phyloP scores from a whole-genome alignment of 768 basidiomycete species.

The Pholiota microspora region DNA sequence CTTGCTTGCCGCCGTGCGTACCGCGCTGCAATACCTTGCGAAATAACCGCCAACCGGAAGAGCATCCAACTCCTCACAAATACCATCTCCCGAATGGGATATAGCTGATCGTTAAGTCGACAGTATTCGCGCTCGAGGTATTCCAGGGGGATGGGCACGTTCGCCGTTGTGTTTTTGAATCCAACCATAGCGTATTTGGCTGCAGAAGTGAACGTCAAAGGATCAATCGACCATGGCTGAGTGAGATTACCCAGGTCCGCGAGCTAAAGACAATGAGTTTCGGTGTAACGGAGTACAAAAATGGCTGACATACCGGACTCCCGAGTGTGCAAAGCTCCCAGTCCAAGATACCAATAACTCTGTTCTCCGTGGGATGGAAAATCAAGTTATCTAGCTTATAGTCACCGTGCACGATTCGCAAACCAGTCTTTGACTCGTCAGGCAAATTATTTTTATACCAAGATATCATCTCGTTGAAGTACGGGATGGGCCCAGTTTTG shows the following conservation, averaged over 20 bases:
- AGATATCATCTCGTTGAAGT: slow-evolving; percentile 62
- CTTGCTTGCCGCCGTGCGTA: slow-evolving; percentile 85
- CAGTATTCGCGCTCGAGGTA: slow-evolving; percentile 85
- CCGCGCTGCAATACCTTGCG: slow-evolving; percentile 89
- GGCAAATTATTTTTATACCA: slow-evolving; percentile 81
- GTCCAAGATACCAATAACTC: slow-evolving; percentile 92
- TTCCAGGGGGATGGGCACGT: slow-evolving; percentile 64
- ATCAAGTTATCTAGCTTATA: slow-evolving; percentile 98
- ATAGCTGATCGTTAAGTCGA: slow-evolving; percentile 56
- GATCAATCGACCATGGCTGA: slow-evolving; percentile 72
- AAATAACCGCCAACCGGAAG: slow-evolving; percentile 75
- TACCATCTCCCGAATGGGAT: slow-evolving; percentile 76
- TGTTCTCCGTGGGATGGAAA: slow-evolving; percentile 89
- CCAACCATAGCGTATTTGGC: slow-evolving; percentile 37
- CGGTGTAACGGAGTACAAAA: neutral
- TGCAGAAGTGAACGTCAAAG: slow-evolving; percentile 32
- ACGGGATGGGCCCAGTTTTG: slow-evolving; percentile 70
- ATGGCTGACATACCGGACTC: slow-evolving; percentile 60
- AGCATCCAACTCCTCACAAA: slow-evolving; percentile 88
- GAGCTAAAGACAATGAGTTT: slow-evolving; percentile 38
- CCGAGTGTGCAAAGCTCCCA: slow-evolving; percentile 98
- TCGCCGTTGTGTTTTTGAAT: slow-evolving; percentile 58
- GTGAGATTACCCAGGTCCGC: slow-evolving; percentile 92
- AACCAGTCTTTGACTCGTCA: slow-evolving; percentile 70
- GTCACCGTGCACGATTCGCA: slow-evolving; percentile 94